These are phyloP conservation scores for Vitis rotundifolia DNA, from an alignment of 164 flowering plant species.

Conservation along the genomic window DNA sequence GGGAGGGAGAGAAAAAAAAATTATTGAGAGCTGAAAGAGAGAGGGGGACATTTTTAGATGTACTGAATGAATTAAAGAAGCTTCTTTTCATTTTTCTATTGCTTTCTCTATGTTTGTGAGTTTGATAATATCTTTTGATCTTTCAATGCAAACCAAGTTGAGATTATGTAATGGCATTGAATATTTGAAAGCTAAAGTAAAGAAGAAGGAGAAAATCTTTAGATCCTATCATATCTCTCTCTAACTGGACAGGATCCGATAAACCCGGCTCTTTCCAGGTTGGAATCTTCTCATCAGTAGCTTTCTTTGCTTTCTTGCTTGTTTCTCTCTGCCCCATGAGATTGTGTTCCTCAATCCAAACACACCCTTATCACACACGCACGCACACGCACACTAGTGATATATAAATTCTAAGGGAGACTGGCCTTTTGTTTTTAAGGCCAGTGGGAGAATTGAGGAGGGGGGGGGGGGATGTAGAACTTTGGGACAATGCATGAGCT, in stretches of 20 bases:
- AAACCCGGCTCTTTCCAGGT: constrained; percentile 41
- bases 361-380: not conserved
- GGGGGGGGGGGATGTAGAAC: not conserved
- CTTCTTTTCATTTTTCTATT: constrained; percentile 19
- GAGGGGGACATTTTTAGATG: constrained; percentile 29
- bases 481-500: constrained; percentile 20
- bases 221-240: constrained; percentile 18
- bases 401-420: too few relatives aligned
- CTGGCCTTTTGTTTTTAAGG: too few relatives aligned
- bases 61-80: constrained; percentile 36
- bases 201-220: constrained; percentile 17
- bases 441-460: too few relatives aligned
- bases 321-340: constrained; percentile 2
- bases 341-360: not conserved
- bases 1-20: not conserved
- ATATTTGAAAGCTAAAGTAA: constrained; percentile 15
- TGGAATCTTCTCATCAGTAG: constrained; percentile 13
- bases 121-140: constrained; percentile 10
- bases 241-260: constrained; percentile 35
- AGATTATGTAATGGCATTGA: constrained; percentile 16
- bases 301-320: not conserved
- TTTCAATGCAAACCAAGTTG: constrained; percentile 23
- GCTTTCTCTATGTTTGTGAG: constrained; percentile 12
- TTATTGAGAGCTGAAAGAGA: constrained; percentile 13
- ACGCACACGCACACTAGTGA: too few relatives aligned